Evolutionary conservation across 2,329 filamentous ascomycete species (phyloP), one percentile per base, ranked within the genome.

Genomic region (Penicillium sp.): DNA sequence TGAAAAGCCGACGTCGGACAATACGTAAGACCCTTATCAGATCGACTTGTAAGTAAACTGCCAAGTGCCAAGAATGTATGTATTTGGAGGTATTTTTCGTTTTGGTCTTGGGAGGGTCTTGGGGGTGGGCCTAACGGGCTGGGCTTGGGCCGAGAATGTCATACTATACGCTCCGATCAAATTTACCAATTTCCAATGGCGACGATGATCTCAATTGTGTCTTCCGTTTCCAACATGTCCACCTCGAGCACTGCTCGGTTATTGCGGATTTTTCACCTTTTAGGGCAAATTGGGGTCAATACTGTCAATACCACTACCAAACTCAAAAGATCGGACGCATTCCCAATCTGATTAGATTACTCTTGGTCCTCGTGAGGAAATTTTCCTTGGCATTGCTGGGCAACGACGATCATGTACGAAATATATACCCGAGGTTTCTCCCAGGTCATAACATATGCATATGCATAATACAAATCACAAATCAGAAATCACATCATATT

Each of bases 341-440:
- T n/a, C 34, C 34, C 7, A 50, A 53, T 53, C 50, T 46, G 50
- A 53, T 53, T 39, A 53, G 50, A 50, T 50, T 31, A 31, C 20
- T 24, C n/a, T 49, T 18, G 18, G 14, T 16, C 7, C 10, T 48
- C n/a, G 34, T 18, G 22, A 43, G 16, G 11, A 24, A 14, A 37
- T 20, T 29, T 18, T 26, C 34, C 22, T 48, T 18, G 45, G 32
- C 32, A 35, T n/a, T 26, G 24, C 29, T 29, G 29, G 24, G 7
- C 1, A 24, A 3, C 7, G 8, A 10, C 8, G 1, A 2, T 9
- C 10, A 29, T 29, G 26, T 10, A 3, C 26, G n/a, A 24, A 24
- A 24, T 29, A 11, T 10, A 10, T 10, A 29, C 29, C 29, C 29
- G 29, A 29, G 29, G 29, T 29, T 29, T 29, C 29, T 29, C 29